Conservation (phyloP, 768 basidiomycete genomes). For the Boletus speciosus region DNA sequence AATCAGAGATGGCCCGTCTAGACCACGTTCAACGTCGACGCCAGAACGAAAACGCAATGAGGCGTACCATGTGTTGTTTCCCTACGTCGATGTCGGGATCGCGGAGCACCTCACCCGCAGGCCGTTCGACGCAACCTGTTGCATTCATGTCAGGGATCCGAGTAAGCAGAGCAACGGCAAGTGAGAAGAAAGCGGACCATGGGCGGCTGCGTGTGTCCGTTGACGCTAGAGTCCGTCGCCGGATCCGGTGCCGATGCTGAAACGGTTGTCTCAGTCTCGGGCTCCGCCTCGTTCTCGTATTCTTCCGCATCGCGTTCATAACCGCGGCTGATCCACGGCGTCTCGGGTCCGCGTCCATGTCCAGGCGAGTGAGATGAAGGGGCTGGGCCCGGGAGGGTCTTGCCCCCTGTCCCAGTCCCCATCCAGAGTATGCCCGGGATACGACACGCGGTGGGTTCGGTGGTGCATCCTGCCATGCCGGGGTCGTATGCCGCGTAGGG, state of each 20-base stretch:
- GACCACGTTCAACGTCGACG: background rate
- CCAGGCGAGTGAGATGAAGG: background rate
- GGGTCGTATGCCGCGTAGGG: constrained; percentile 18
- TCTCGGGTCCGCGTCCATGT: too few species aligned
- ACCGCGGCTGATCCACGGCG: constrained; percentile 4
- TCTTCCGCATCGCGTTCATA: constrained; percentile 24
- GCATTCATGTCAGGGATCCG: too few species aligned
- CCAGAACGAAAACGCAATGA: background rate
- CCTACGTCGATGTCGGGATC: constrained; percentile 19
- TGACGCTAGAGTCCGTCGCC: too few species aligned
- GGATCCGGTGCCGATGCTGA: background rate
- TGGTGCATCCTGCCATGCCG: constrained; percentile 22
- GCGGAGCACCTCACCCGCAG: constrained; percentile 19
- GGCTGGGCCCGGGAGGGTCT: too few species aligned
- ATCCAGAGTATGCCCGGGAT: constrained; percentile 12
- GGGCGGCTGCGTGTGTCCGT: background rate
- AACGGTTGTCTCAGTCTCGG: background rate
- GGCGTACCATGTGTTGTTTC: constrained; percentile 12
- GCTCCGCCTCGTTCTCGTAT: background rate
- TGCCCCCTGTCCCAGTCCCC: too few species aligned
- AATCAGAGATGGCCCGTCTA: constrained; percentile 5
- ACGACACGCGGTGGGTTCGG: background rate
- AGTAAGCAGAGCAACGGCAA: too few species aligned
- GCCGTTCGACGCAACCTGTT: constrained; percentile 13
- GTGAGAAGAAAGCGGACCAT: background rate